Evolutionary conservation across 2,329 filamentous ascomycete genomes (phyloP), one percentile per base, ranked within the genome.

Genomic region (Calonectria naviculata): DNA sequence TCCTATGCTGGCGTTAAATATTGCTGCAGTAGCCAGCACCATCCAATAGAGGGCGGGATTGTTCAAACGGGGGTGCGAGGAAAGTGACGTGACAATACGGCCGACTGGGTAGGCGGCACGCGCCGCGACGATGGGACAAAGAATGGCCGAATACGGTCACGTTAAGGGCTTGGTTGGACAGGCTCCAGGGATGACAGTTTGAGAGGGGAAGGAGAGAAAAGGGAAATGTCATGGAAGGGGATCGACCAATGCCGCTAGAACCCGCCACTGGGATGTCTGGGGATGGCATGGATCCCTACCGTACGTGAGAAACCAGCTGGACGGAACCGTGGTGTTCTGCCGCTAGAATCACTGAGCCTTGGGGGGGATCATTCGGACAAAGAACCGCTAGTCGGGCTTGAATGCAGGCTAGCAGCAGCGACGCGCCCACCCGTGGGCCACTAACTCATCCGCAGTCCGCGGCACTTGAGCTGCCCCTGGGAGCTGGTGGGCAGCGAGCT

Each of bases 171-270:
- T 52, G 56, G 56, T 42, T 61, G 56, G 56, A 61, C 17, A 17
- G 26, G 24, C 19, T 17, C 19, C 56, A n/a, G n/a, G n/a, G n/a
- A n/a, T n/a, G n/a, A n/a, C 28, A 41, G 56, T 29, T 17, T 13
- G 21, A 7, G 19, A n/a, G 21, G 42, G 52, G 17, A 12, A 13
- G 31, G 24, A 13, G 44, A 26, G 24, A 36, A 49, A 26, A 36
- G n/a, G 42, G 31, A 64, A 64, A 34, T 49, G 41, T 8, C 24
- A 41, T 24, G 38, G 56, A 38, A 47, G 46, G 44, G 46, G 62
- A 65, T 54, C 62, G 62, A 65, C 46, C 46, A 65, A 49, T 36
- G 62, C 62, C 62, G 62, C 62, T 65, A 65, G 31, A 52, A 52
- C 62, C 62, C 62, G 62, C 62, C 46, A 54, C 62, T 49, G 56